Conservation (phyloP, 495 filamentous ascomycete genomes). For the Trichoderma asperelloides region DNA sequence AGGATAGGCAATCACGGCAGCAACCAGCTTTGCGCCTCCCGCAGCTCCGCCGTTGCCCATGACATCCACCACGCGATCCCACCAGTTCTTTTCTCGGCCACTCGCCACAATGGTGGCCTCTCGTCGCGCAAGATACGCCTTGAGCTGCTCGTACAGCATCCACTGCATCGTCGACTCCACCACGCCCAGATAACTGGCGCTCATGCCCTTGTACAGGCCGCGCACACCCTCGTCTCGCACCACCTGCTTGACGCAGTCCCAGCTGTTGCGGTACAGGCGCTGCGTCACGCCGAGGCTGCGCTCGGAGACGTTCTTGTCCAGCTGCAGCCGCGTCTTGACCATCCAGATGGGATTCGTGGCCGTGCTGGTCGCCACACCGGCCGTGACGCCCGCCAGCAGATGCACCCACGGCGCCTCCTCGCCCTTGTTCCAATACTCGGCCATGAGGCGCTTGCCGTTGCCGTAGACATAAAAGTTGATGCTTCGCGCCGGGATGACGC, state of each 20-base stretch:
- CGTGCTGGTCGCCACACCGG: constrained; percentile 72
- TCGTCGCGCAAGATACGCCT: constrained; percentile 50
- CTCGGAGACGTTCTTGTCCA: constrained; percentile 59
- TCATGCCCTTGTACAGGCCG: constrained; percentile 78
- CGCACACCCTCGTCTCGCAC: constrained; percentile 65
- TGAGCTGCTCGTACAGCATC: constrained; percentile 81
- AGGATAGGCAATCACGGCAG: constrained; percentile 73
- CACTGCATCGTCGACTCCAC: constrained; percentile 80
- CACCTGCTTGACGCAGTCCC: constrained; percentile 72
- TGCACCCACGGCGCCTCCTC: constrained; percentile 64
- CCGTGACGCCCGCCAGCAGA: constrained; percentile 59
- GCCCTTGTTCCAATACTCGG: constrained; percentile 54
- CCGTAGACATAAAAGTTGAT: constrained; percentile 89
- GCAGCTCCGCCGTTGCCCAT: constrained; percentile 67
- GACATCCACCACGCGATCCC: constrained; percentile 58
- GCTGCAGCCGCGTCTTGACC: constrained; percentile 80
- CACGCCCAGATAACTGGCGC: constrained; percentile 78
- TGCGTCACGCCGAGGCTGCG: constrained; percentile 38
- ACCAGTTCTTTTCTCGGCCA: constrained; percentile 46
- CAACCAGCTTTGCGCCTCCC: constrained; percentile 72
- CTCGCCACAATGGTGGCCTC: constrained; percentile 44
- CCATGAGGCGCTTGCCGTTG: constrained; percentile 72
- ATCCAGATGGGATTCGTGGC: constrained; percentile 92
- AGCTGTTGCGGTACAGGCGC: constrained; percentile 70
- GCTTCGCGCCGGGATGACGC: constrained; percentile 74